These are phyloP conservation scores for Turnera subulata DNA, from an alignment of 345 rosid genomes.

Conservation along the genomic window DNA sequence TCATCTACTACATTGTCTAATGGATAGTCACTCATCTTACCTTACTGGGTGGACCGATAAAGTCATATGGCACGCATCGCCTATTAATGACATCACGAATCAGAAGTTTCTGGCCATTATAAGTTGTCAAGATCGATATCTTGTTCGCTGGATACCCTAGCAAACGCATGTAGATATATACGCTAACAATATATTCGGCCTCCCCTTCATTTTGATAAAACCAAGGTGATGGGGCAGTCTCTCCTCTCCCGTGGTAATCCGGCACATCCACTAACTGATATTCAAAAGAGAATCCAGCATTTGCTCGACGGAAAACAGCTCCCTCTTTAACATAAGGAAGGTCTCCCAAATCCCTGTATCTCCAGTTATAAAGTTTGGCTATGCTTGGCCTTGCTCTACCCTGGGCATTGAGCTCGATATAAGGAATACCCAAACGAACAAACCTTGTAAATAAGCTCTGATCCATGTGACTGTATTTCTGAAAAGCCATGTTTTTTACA, in stretches of 20 bases:
- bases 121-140: conserved; percentile 94
- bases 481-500: conserved; percentile 99
- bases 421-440: conserved; percentile 95
- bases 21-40: conserved; percentile 24
- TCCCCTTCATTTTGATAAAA: conserved; percentile 98
- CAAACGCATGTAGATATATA: conserved; percentile 92
- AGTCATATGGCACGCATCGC: conserved; percentile 74
- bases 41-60: conserved; percentile 97
- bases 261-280: conserved; percentile 91
- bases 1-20: too few relatives aligned
- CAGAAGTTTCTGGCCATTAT: conserved; percentile 96
- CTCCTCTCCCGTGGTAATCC: conserved; percentile 87
- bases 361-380: conserved; percentile 93
- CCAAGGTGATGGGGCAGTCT: conserved; percentile 96
- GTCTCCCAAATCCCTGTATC: conserved; percentile 95
- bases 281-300: conserved; percentile 90
- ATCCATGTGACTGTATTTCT: conserved; percentile 99
- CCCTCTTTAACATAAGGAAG: conserved; percentile 74
- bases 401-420: conserved; percentile 98
- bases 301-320: conserved; percentile 66
- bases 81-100: conserved; percentile 97
- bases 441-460: conserved; percentile 98
- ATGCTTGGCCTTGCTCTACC: conserved; percentile 99
- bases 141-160: conserved; percentile 92
- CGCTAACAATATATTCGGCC: conserved; percentile 95